Conservation (phyloP, 2,329 filamentous ascomycete genomes). For the Myriosclerotinia curreyana region DNA sequence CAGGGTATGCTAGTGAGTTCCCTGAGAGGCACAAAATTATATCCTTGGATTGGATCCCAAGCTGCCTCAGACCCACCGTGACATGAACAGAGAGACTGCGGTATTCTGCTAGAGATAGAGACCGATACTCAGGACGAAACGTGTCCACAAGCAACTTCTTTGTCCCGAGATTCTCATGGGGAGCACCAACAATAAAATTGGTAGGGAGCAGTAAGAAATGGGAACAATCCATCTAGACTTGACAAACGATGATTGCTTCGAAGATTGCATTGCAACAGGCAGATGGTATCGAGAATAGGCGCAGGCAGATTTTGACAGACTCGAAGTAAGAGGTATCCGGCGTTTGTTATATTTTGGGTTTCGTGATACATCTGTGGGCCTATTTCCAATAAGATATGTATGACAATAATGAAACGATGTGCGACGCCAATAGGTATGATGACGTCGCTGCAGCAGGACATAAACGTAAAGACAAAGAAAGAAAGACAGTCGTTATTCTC, state of each 20-base stretch:
- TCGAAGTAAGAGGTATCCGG: background rate
- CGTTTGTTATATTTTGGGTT: background rate
- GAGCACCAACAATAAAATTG: constrained; percentile 3
- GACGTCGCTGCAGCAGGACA: background rate
- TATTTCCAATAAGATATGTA: background rate
- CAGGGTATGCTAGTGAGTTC: background rate
- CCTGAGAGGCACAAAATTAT: background rate
- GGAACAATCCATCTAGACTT: background rate
- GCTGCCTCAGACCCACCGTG: background rate
- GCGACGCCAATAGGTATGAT: background rate
- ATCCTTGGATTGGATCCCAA: background rate
- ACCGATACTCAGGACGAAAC: background rate
- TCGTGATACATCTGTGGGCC: background rate
- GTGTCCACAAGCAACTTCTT: background rate
- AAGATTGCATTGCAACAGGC: background rate
- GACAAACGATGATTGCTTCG: background rate
- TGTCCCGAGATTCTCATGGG: background rate
- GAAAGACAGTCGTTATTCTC: background rate
- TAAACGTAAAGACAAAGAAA: background rate
- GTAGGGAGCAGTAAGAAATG: background rate
- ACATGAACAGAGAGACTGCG: background rate
- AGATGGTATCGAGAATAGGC: background rate
- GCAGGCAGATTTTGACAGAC: background rate
- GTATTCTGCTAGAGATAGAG: background rate
- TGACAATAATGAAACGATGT: background rate